Percentiles rank a stretch among this genome's conserved stretches.
phyloP scores from a whole-genome alignment of 176 grass and related monocot genomes.

The Canna indica region DNA sequence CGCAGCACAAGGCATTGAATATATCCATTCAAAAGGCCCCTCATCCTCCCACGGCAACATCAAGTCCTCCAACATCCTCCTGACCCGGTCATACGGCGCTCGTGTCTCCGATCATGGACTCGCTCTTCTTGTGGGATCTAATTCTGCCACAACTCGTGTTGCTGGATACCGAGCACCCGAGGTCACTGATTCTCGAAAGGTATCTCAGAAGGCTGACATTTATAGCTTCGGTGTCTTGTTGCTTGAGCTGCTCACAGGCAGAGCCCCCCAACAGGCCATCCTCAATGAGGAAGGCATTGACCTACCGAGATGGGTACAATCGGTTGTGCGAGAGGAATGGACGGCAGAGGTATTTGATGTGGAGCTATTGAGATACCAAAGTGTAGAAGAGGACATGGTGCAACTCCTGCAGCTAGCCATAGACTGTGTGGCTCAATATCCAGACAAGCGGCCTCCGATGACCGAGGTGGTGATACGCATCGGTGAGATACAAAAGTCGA shows the following conservation, averaged over 20 bases:
- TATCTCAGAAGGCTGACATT: constrained; percentile 7
- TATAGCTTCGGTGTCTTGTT: constrained; percentile 11
- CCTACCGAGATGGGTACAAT: constrained; percentile 2
- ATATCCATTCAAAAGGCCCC: constrained; percentile 2
- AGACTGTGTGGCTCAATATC: neutral
- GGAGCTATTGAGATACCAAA: constrained; percentile 2
- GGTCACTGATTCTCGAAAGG: neutral
- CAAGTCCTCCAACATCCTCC: constrained; percentile 8
- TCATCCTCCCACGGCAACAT: constrained; percentile 7
- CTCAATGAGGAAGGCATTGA: constrained; percentile 1
- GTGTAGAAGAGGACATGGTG: constrained; percentile 5
- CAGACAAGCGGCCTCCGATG: constrained; percentile 1
- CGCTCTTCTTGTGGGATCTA: neutral
- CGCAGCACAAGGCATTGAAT: neutral
- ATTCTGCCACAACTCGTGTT: neutral
- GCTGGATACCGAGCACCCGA: neutral
- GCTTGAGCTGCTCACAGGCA: constrained; percentile 10
- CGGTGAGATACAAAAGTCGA: neutral
- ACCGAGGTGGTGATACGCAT: neutral
- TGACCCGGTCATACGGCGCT: neutral
- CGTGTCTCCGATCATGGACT: constrained; percentile 6
- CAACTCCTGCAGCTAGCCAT: constrained; percentile 15
- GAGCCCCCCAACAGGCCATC: neutral
- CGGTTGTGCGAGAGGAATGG: constrained; percentile 5
- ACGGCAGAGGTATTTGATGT: constrained; percentile 4